phyloP scores from a whole-genome alignment of 768 basidiomycete genomes.

The Saitozyma podzolica region DNA sequence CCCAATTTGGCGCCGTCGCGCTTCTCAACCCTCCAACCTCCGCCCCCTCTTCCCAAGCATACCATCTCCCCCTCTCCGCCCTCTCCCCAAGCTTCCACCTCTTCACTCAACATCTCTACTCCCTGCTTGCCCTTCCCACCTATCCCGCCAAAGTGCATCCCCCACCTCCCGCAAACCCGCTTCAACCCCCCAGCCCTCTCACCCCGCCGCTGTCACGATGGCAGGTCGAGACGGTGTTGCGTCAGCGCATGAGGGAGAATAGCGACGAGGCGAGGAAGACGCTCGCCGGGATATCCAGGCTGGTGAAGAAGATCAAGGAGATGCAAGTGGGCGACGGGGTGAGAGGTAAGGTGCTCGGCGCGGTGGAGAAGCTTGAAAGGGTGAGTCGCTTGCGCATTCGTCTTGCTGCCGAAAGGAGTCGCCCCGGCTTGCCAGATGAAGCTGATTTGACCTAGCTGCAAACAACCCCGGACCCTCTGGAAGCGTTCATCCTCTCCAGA shows the following conservation, averaged over 20 bases:
- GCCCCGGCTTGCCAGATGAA: neutral
- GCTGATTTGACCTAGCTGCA: slow-evolving; percentile 15
- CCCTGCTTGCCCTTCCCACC: slow-evolving; percentile 76
- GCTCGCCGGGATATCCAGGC: slow-evolving; percentile 73
- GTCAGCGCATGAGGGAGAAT: slow-evolving; percentile 71
- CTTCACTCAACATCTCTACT: slow-evolving; percentile 64
- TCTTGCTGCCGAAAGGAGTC: neutral
- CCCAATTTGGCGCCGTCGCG: slow-evolving; percentile 90
- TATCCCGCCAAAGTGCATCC: slow-evolving; percentile 59
- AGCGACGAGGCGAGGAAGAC: slow-evolving; percentile 68
- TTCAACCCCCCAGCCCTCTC: slow-evolving; percentile 15
- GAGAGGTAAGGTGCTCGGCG: slow-evolving; percentile 66
- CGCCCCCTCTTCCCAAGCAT: slow-evolving; percentile 1
- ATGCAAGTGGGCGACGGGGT: slow-evolving; percentile 89
- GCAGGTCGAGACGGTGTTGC: slow-evolving; percentile 78
- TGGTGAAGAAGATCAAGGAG: slow-evolving; percentile 80
- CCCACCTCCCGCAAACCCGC: slow-evolving; percentile 25
- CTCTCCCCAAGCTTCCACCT: slow-evolving; percentile 52
- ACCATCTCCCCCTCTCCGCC: slow-evolving; percentile 18
- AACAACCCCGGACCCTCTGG: slow-evolving; percentile 11
- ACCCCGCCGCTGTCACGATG: slow-evolving; percentile 61
- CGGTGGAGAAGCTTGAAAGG: slow-evolving; percentile 71
- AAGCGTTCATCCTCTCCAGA: slow-evolving; percentile 31
- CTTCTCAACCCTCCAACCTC: slow-evolving; percentile 63
- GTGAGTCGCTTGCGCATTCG: slow-evolving; percentile 55